Evolutionary conservation across 1,284 basidiomycete genomes (phyloP), one percentile per base, ranked within the genome.

Genomic region (Fomitopsis palustris): DNA sequence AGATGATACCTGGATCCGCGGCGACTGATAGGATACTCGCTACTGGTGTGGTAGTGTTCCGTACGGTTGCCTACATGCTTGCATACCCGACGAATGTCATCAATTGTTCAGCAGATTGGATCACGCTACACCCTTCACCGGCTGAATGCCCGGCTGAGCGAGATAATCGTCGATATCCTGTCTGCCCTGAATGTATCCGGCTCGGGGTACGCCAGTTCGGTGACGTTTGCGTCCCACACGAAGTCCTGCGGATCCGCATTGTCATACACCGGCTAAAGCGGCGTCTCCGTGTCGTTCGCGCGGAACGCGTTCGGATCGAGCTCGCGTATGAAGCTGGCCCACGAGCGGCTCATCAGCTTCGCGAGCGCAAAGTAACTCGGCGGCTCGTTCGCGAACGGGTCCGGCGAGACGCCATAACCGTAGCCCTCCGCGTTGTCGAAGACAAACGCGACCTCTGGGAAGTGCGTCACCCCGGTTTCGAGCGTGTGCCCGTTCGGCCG

Each of bases 301-400:
- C 49, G 31, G 49, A 51, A 51, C 29, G 29, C 35, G 49, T 51
- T 51, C 29, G 49, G 49, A 19, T 51, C 49, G 6, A 51, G 29
- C 8, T 51, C 49, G 49, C 35, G 29, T 17, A 51, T 51, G 49
- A 51, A 51, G 49, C 49, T 51, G 29, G 49, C 49, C 49, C 49
- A 51, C 8, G 49, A 51, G 29, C 49, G 31, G 49, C 49, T 51
- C 49, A 51, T 51, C 29, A 51, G 49, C 27, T 33, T 31, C 31
- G 49, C 49, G 5, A 51, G 29, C 8, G 17, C 19, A 19, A 33
- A 33, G 31, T 51, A 51, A 29, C 49, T 31, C 29, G 19, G 27
- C 8, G 49, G 49, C 9, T 31, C 29, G 17, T 29, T 29, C 6
- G 27, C 27, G 29, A 51, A 51, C 1, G 49, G 49, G 31, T 51